Evolutionary conservation across 2,329 filamentous ascomycete genomes (phyloP).

Genomic region (Alternaria burnsii): DNA sequence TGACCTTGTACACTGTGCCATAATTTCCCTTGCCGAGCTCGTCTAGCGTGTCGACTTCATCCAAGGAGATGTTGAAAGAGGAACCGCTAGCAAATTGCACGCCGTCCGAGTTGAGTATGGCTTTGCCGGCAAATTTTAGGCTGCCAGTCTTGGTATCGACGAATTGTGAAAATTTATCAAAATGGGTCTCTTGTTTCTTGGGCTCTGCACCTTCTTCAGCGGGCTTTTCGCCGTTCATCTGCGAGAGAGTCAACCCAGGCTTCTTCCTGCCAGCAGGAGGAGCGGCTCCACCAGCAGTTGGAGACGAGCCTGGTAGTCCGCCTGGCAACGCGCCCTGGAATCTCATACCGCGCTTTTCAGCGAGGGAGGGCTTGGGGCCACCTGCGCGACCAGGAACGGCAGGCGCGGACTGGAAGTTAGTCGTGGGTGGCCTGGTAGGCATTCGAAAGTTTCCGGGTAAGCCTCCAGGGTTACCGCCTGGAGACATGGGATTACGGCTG

Average conservation of each 20-base stretch:
- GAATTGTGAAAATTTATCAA: slow-evolving; percentile 79
- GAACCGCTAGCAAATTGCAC: slow-evolving; percentile 92
- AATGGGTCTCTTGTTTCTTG: slow-evolving; percentile 53
- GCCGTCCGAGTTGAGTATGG: slow-evolving; percentile 84
- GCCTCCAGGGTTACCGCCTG: slow-evolving; percentile 46
- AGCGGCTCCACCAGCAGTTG: slow-evolving; percentile 51
- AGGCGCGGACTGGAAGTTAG: slow-evolving; percentile 59
- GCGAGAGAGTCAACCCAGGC: slow-evolving; percentile 55
- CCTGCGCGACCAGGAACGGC: slow-evolving; percentile 57
- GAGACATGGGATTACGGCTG: slow-evolving; percentile 33
- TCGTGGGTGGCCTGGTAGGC: slow-evolving; percentile 52
- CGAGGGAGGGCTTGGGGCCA: slow-evolving; percentile 67
- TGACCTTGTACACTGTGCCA: slow-evolving; percentile 95
- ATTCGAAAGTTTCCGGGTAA: slow-evolving; percentile 56
- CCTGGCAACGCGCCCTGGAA: slow-evolving; percentile 69
- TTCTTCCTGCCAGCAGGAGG: slow-evolving; percentile 50
- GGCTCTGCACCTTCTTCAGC: slow-evolving; percentile 29
- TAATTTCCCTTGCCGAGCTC: slow-evolving; percentile 98
- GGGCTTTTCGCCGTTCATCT: slow-evolving; percentile 52
- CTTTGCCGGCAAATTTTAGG: slow-evolving; percentile 91
- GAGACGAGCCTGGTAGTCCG: slow-evolving; percentile 55
- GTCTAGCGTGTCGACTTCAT: slow-evolving; percentile 91
- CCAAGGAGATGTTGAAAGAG: slow-evolving; percentile 91
- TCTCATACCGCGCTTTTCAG: slow-evolving; percentile 71
- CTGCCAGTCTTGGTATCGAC: slow-evolving; percentile 92